Base-by-base conservation (phyloP, 129 eudicot genomes). In the Flaveria ramosissima region DNA sequence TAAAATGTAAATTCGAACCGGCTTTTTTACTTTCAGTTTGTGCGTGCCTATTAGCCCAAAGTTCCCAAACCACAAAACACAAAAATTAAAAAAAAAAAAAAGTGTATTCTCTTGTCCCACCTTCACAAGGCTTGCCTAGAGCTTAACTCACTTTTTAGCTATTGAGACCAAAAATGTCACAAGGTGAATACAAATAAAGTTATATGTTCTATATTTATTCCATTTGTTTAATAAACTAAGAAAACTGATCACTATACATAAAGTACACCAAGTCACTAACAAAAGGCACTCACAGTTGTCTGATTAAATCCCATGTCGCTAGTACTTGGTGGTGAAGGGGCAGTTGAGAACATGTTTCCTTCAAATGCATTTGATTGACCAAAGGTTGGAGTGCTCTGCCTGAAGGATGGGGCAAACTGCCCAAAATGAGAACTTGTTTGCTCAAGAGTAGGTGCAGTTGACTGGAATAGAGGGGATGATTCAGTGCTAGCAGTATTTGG, bases 401-500 rank as follows among this genome's bases (percentile, higher is more conserved):
- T 90, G 24, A 88, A 90, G 57, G 88, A 51, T 10, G 96, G 77
- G 47, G 78, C 52, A 27, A 84, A 52, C 88, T 89, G 97, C 68
- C 96, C 96, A 80, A 94, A 89, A 27, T 84, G 82, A 72, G 88
- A 74, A 59, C 83, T 85, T 10, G 87, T 80, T 82, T 90, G 97
- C 39, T 90, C 88, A 76, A 94, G 84, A 64, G 98, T 70, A 69
- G 97, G 93, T 30, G 90, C 56, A 56, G 81, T 68, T 32, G 97
- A 94, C 85, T 89, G 98, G 69, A 91, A 91, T 27, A 88, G 62
- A 47, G 92, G 88, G 36, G 97, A 83, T 16, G 92, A 80, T 76
- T 88, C 96, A 30, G 98, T 83, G 80, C 74, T 88, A 59, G 96
- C 94, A 77, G 96, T 87, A 85, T 83, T 80, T 17, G 92, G 94